Conservation (phyloP, 1,284 basidiomycete species). For the Heterobasidion irregulare region DNA sequence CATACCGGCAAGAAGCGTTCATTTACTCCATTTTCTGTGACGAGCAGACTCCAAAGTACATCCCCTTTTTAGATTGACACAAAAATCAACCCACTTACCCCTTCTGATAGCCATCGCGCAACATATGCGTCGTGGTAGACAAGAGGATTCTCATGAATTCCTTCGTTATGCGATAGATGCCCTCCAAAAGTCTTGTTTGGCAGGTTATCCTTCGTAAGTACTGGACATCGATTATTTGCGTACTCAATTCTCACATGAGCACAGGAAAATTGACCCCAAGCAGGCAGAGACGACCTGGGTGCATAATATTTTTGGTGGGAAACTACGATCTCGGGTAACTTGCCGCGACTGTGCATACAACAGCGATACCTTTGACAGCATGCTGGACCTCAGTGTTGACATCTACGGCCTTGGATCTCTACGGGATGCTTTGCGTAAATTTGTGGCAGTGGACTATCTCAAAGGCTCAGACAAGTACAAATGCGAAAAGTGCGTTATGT, state of each 20-base stretch:
- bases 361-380: conserved; percentile 95
- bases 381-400: conserved; percentile 90
- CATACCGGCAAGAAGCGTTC: conserved; percentile 31
- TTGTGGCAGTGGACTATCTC: conserved; percentile 77
- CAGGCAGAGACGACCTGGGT: conserved; percentile 90
- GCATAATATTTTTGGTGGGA: conserved; percentile 90
- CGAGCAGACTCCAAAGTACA: conserved; percentile 62
- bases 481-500: conserved; percentile 83
- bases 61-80: conserved; percentile 10
- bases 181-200: conserved; percentile 79
- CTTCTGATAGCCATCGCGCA: conserved; percentile 73
- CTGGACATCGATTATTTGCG: conserved; percentile 2
- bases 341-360: conserved; percentile 80
- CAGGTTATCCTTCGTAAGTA: conserved; percentile 62
- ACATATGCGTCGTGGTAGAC: conserved; percentile 83
- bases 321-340: conserved; percentile 87
- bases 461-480: conserved; percentile 95
- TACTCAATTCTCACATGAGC: conserved; percentile 5
- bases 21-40: conserved; percentile 57
- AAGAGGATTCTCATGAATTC: conserved; percentile 99
- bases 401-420: conserved; percentile 61
- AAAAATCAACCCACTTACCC: background rate
- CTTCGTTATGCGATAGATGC: conserved; percentile 92
- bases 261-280: conserved; percentile 72
- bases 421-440: conserved; percentile 74